These are phyloP conservation scores for Cornus suecica DNA, from an alignment of 148 eudicot species.

Conservation along the genomic window DNA sequence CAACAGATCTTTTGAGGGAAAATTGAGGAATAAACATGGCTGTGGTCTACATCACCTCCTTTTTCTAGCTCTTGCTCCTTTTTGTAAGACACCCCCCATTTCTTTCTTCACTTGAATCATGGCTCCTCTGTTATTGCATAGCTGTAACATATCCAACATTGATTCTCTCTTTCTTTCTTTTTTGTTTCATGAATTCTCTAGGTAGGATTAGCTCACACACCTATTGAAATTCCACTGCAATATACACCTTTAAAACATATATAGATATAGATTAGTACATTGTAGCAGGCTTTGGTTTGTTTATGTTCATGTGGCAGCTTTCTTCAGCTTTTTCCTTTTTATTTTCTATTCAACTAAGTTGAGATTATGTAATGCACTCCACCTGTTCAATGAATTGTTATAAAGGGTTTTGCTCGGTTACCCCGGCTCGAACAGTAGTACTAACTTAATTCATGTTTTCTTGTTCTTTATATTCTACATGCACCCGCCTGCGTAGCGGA, in stretches of 20 bases:
- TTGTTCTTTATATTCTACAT: neutral
- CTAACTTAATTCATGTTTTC: neutral
- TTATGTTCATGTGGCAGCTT: conserved; percentile 28
- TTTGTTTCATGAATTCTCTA: conserved; percentile 7
- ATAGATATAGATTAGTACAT: conserved; percentile 11
- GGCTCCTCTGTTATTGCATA: conserved; percentile 29
- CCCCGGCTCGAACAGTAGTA: too few species aligned
- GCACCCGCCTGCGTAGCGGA: too few species aligned
- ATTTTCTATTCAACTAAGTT: conserved; percentile 18
- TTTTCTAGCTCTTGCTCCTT: conserved; percentile 6
- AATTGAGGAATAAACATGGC: conserved; percentile 23
- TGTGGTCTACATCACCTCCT: conserved; percentile 21
- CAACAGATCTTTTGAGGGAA: conserved; percentile 12
- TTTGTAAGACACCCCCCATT: conserved; percentile 5
- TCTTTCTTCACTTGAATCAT: conserved; percentile 41
- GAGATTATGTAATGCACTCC: conserved; percentile 22
- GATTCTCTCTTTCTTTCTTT: conserved; percentile 22
- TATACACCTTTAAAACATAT: neutral
- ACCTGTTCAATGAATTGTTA: conserved; percentile 15
- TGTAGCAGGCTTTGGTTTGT: conserved; percentile 33
- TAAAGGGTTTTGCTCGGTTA: conserved; percentile 11
- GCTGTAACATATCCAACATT: conserved; percentile 35
- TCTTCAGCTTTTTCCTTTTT: neutral
- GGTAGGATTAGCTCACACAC: conserved; percentile 14
- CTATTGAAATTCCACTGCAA: neutral